Conservation (phyloP, 441 rosid genomes). For the Erodium trifolium region DNA sequence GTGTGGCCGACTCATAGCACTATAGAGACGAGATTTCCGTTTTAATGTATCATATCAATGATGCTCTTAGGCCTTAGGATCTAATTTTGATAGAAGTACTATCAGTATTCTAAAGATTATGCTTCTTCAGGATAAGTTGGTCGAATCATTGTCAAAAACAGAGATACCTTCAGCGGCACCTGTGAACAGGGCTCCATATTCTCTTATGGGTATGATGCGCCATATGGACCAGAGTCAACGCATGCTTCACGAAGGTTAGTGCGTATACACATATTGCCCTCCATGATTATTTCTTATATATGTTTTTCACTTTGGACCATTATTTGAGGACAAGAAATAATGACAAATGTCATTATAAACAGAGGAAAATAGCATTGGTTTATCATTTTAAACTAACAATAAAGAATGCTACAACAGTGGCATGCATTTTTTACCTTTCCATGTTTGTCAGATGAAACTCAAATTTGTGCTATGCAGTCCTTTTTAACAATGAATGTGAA, state of each 20-base stretch:
- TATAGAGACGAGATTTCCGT: slow-evolving; percentile 17
- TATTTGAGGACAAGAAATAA: not conserved
- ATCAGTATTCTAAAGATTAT: slow-evolving; percentile 31
- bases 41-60: slow-evolving; percentile 27
- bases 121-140: slow-evolving; percentile 73
- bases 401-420: not conserved
- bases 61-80: slow-evolving; percentile 35
- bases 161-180: slow-evolving; percentile 37
- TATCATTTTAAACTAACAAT: not conserved
- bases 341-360: not conserved
- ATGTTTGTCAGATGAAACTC: not conserved
- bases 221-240: slow-evolving; percentile 35
- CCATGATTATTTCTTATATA: not conserved
- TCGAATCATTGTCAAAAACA: slow-evolving; percentile 51
- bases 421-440: not conserved
- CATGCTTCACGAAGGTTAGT: slow-evolving; percentile 52
- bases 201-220: slow-evolving; percentile 33
- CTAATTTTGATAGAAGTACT: slow-evolving; percentile 16
- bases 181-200: slow-evolving; percentile 47
- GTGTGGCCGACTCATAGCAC: not conserved
- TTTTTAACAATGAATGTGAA: not conserved
- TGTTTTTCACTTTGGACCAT: not conserved
- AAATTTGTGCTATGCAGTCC: not conserved
- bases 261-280: not conserved
- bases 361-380: not conserved